Conservation (phyloP, 495 filamentous ascomycete species). For the Penicillium goetzii region DNA sequence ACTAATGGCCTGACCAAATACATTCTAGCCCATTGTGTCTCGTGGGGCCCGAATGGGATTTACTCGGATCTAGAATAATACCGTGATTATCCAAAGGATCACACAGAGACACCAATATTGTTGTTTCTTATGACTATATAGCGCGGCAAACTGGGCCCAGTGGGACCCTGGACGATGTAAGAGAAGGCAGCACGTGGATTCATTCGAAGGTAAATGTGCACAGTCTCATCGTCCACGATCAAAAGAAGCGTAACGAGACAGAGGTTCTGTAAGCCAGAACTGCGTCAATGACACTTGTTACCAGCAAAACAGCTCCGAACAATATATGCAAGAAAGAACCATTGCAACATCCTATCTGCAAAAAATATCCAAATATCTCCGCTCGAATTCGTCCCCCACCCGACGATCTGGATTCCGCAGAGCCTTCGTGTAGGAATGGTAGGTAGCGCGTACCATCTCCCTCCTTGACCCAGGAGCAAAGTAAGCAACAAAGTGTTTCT, state of each 20-base stretch:
- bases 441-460: neutral
- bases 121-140: too few relatives aligned
- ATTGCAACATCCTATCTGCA: neutral
- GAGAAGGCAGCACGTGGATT: too few relatives aligned
- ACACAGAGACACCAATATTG: too few relatives aligned
- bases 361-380: neutral
- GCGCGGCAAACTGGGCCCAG: too few relatives aligned
- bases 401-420: neutral
- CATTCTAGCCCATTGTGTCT: too few relatives aligned
- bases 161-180: too few relatives aligned
- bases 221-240: neutral
- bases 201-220: too few relatives aligned
- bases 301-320: neutral
- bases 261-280: neutral
- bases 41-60: too few relatives aligned
- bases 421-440: neutral
- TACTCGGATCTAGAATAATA: too few relatives aligned
- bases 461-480: neutral
- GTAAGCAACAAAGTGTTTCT: neutral
- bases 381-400: neutral
- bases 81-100: too few relatives aligned
- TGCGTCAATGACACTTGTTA: neutral
- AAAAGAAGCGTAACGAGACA: neutral
- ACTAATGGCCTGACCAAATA: too few relatives aligned
- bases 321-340: neutral